phyloP scores from a whole-genome alignment of 805 yeast genomes.

The Tetrapisispora iriomotensis region DNA sequence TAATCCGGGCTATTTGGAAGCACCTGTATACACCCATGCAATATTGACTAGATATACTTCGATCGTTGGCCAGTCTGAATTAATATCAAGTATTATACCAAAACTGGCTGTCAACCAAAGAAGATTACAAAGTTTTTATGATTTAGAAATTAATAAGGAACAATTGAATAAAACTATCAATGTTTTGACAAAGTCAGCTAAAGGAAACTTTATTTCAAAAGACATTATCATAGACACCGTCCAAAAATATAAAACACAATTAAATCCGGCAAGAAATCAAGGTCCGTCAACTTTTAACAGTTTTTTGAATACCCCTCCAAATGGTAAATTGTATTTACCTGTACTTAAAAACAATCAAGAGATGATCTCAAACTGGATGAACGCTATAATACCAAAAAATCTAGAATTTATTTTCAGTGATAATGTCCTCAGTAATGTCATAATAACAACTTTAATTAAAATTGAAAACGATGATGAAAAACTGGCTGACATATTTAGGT shows the following conservation, averaged over 20 bases:
- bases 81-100: slow-evolving; percentile 8
- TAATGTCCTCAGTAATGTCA: neutral
- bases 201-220: neutral
- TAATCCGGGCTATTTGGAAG: slow-evolving; percentile 18
- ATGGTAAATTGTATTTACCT: slow-evolving; percentile 7
- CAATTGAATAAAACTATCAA: neutral
- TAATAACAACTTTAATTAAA: neutral
- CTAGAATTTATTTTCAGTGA: slow-evolving; percentile 7
- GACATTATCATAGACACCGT: slow-evolving; percentile 2
- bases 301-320: slow-evolving; percentile 2
- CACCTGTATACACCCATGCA: slow-evolving; percentile 13
- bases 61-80: slow-evolving; percentile 9
- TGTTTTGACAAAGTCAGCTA: neutral
- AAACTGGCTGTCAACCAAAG: slow-evolving; percentile 12
- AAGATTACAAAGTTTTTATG: slow-evolving; percentile 11
- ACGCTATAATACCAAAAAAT: slow-evolving; percentile 11
- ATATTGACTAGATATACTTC: slow-evolving; percentile 15
- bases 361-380: slow-evolving; percentile 13
- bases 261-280: neutral
- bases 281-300: neutral
- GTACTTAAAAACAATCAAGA: slow-evolving; percentile 11
- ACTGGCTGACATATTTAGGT: slow-evolving; percentile 9
- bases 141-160: slow-evolving; percentile 8
- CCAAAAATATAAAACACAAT: slow-evolving; percentile 2
- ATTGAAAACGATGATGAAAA: neutral